Percentiles rank a stretch among this genome's conserved stretches.
Conservation (phyloP, 2,329 filamentous ascomycete species). For the Neoascochyta sp. region DNA sequence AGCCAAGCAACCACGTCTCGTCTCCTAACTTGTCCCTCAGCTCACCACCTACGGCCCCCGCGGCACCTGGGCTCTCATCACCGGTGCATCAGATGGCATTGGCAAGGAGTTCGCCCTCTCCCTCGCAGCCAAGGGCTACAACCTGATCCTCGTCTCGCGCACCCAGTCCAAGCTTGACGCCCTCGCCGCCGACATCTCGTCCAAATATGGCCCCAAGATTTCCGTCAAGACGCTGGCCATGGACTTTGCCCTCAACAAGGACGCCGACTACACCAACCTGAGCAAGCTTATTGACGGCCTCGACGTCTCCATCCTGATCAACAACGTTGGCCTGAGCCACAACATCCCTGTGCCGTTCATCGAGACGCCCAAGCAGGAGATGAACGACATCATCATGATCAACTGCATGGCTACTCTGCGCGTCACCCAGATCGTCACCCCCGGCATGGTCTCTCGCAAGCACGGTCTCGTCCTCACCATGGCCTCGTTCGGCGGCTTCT, state of each 20-base stretch:
- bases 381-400: constrained; percentile 88
- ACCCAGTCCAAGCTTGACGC: constrained; percentile 86
- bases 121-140: constrained; percentile 88
- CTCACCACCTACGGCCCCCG: constrained; percentile 86
- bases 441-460: constrained; percentile 78
- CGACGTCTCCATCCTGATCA: constrained; percentile 84
- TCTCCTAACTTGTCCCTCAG: constrained; percentile 36
- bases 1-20: background rate
- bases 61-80: constrained; percentile 91
- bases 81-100: constrained; percentile 91
- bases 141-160: constrained; percentile 89
- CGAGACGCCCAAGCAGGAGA: constrained; percentile 72
- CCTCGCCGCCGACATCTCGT: constrained; percentile 70
- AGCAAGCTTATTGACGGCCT: constrained; percentile 65
- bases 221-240: constrained; percentile 79
- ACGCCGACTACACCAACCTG: constrained; percentile 74
- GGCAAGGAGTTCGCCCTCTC: constrained; percentile 94
- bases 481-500: constrained; percentile 91
- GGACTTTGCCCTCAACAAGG: constrained; percentile 81
- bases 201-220: constrained; percentile 61
- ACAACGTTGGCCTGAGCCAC: constrained; percentile 96
- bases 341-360: constrained; percentile 86
- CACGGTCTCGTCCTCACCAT: constrained; percentile 91
- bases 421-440: constrained; percentile 79
- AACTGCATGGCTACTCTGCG: constrained; percentile 90